These are phyloP conservation scores for Malus hybrid DNA, from an alignment of 331 rosid genomes.

Conservation along the genomic window DNA sequence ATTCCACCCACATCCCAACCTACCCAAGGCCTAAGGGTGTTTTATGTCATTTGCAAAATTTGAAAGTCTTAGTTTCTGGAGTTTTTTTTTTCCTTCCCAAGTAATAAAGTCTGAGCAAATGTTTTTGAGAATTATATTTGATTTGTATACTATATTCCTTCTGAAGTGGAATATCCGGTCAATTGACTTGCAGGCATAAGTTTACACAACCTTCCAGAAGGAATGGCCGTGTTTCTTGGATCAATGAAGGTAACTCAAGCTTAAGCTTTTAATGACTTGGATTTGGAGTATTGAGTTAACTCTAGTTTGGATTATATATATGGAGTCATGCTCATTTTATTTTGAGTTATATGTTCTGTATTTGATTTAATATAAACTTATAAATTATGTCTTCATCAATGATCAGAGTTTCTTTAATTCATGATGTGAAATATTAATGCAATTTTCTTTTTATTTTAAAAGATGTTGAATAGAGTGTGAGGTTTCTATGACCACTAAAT, in stretches of 20 bases:
- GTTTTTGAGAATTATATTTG: not conserved
- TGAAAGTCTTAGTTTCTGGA: not conserved
- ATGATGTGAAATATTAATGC: not conserved
- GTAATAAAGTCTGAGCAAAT: not conserved
- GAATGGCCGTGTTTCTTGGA: constrained; percentile 99
- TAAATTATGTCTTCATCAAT: not conserved
- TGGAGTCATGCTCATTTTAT: constrained; percentile 5
- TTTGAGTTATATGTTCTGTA: not conserved
- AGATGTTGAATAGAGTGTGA: not conserved
- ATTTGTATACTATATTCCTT: not conserved
- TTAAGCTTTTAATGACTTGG: not conserved
- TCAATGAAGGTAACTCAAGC: constrained; percentile 66
- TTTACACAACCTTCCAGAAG: constrained; percentile 97
- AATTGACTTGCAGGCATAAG: constrained; percentile 67
- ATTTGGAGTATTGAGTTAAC: constrained; percentile 5
- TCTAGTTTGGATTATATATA: not conserved
- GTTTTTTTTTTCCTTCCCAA: not conserved
- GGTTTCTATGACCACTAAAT: not conserved
- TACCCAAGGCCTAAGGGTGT: not conserved
- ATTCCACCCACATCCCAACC: not conserved
- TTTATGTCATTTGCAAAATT: not conserved
- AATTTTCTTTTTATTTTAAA: not conserved
- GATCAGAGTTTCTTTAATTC: not conserved
- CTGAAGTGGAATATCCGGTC: not conserved
- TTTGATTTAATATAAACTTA: not conserved